Base-by-base conservation (phyloP, 2,329 filamentous ascomycete genomes). In the Fonsecaea nubica region DNA sequence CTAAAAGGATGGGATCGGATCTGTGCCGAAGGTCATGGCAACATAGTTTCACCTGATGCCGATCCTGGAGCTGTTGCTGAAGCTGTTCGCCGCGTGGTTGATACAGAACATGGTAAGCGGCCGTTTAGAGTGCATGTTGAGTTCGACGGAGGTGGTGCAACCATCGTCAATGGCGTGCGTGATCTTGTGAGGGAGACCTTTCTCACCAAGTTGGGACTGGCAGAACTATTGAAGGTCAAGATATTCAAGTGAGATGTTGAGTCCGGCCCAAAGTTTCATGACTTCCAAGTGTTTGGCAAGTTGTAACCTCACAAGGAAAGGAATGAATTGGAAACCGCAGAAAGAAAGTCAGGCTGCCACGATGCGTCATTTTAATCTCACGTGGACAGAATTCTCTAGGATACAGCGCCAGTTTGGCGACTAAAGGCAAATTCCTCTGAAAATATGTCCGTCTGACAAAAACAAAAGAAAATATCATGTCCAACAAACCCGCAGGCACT, bases 121-220 rank as follows among this genome's bases (percentile, higher is more conserved):
- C 65, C 65, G 9, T 67, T 60, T 36, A 53, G 65, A 32, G 52
- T 56, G 7, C 42, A 64, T 54, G 57, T 64, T 6, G 65, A 67
- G 32, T 59, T 21, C 42, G 59, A 63, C 33, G 52, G 53, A 38
- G 63, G 54, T 18, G 57, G 58, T 3, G 50, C 63, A 8, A 30
- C 42, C 25, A 58, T 65, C n/a, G 58, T 61, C 42, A 52, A 52
- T 21, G 58, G 52, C 25, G 63, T 62, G 1, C 58, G 38, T 15
- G 63, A 65, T 25, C 10, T 56, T 53, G 53, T 65, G 33, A 62
- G 63, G 61, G 63, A 58, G 55, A 53, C 25, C 4, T 58, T 36
- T 53, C 48, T 64, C 33, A 59, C 2, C 3, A 64, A 33, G 8
- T 33, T 59, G 18, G 62, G 62, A 13, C 18, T 59, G 15, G 62